Evolutionary conservation across 345 rosid species (phyloP).

Genomic region (Combretum micranthum): DNA sequence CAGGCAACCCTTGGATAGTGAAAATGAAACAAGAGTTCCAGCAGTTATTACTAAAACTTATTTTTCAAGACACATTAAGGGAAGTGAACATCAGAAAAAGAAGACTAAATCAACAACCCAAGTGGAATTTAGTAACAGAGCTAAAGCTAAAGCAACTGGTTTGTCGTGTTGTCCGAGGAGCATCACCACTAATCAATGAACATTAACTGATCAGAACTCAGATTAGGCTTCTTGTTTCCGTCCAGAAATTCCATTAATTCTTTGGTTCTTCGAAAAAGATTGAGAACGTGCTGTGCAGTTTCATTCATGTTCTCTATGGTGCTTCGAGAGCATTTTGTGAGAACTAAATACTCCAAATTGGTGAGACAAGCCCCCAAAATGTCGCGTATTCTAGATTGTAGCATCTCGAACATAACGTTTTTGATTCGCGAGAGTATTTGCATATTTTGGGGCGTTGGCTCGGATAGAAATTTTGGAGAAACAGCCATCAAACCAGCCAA

Average conservation of each 20-base stretch:
- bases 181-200: conserved; percentile 62
- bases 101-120: too few species aligned
- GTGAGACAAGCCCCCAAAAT: conserved; percentile 71
- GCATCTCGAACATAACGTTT: conserved; percentile 33
- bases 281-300: conserved; percentile 41
- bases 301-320: conserved; percentile 51
- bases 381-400: conserved; percentile 48
- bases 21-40: too few species aligned
- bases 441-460: too few species aligned
- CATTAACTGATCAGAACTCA: conserved; percentile 37
- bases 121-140: too few species aligned
- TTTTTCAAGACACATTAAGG: too few species aligned
- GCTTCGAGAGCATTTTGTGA: conserved; percentile 43
- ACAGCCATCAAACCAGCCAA: too few species aligned
- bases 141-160: conserved; percentile 1
- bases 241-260: conserved; percentile 46
- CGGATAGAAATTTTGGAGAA: too few species aligned
- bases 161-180: conserved; percentile 17
- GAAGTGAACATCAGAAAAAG: too few species aligned
- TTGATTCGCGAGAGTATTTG: too few species aligned
- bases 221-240: conserved; percentile 24
- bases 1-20: too few species aligned
- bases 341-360: conserved; percentile 39
- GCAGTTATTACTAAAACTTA: too few species aligned
- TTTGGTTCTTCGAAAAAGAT: conserved; percentile 53